Conservation (phyloP, 768 basidiomycete genomes). For the Rhizopogon vinicolor region DNA sequence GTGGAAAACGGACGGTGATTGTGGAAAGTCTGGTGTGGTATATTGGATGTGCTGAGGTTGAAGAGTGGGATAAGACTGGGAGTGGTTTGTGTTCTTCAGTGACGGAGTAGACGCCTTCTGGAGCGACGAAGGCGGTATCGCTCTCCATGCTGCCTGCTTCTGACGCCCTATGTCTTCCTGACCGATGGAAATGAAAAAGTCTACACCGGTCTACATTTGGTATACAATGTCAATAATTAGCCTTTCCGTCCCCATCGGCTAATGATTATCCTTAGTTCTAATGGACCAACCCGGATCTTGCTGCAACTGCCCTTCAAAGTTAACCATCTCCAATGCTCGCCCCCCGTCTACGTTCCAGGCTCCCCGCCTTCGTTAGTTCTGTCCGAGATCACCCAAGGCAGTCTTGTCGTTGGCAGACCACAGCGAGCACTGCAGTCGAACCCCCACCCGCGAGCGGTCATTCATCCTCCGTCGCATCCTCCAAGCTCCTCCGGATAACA, state of each 20-base stretch:
- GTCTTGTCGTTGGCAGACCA: slow-evolving; percentile 48
- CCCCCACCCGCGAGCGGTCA: slow-evolving; percentile 81
- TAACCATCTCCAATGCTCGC: slow-evolving; percentile 18
- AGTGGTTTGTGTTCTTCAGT: slow-evolving; percentile 81
- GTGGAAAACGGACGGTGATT: slow-evolving; percentile 58
- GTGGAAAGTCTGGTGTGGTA: slow-evolving; percentile 64
- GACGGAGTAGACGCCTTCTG: slow-evolving; percentile 86
- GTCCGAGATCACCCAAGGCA: background rate
- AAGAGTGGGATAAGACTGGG: slow-evolving; percentile 34
- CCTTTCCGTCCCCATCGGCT: slow-evolving; percentile 6
- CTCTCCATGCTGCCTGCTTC: slow-evolving; percentile 56
- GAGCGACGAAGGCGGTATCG: slow-evolving; percentile 82
- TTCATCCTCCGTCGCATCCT: slow-evolving; percentile 66
- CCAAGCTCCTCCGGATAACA: slow-evolving; percentile 56
- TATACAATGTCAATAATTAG: background rate
- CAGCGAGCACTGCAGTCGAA: slow-evolving; percentile 34
- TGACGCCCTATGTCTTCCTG: background rate
- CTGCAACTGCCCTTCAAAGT: slow-evolving; percentile 2
- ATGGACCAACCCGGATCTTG: slow-evolving; percentile 23
- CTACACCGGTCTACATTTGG: background rate
- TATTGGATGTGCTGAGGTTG: slow-evolving; percentile 22
- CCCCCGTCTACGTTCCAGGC: slow-evolving; percentile 15
- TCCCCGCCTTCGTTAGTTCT: slow-evolving; percentile 13
- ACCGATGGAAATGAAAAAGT: background rate
- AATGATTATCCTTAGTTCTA: background rate